A percentile compares a stretch with the other conserved stretches of the same genome.
Conservation (phyloP, 2,329 filamentous ascomycete species). For the Epichloe uncinata region DNA sequence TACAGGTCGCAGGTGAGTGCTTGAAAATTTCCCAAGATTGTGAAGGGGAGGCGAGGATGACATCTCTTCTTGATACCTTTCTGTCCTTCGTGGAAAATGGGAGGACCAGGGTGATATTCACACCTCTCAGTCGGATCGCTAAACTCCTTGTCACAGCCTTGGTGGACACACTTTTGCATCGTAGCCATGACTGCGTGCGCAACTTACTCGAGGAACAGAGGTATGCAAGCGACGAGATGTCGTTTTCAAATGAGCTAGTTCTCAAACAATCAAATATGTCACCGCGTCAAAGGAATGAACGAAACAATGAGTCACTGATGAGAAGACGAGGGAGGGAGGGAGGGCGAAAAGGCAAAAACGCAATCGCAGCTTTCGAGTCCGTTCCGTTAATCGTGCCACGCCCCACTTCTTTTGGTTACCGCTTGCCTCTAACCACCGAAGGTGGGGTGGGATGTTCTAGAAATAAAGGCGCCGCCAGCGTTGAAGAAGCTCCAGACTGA, state of each 20-base stretch:
- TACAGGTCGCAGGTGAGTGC: slow-evolving; percentile 21
- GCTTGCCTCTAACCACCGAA: no score
- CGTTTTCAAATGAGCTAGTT: neutral
- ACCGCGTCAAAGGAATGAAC: neutral
- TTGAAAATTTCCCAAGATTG: no score
- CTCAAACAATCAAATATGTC: neutral
- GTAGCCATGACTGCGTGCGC: slow-evolving; percentile 25
- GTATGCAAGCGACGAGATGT: neutral
- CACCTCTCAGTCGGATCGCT: slow-evolving; percentile 73
- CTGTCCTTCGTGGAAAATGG: slow-evolving; percentile 93
- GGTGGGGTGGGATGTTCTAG: slow-evolving; percentile 30
- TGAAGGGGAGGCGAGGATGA: no score
- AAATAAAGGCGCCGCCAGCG: slow-evolving; percentile 12
- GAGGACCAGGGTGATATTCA: slow-evolving; percentile 83
- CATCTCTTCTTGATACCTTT: slow-evolving; percentile 53
- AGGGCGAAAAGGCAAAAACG: neutral
- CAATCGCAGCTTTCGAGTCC: neutral
- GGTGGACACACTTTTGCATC: slow-evolving; percentile 86
- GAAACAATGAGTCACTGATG: neutral
- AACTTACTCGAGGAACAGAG: neutral
- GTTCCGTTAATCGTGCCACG: no score
- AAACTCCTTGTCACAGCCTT: slow-evolving; percentile 85
- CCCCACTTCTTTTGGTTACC: no score
- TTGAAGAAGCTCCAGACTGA: slow-evolving; percentile 7
- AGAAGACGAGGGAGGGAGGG: neutral